Evolutionary conservation across 371 early-diverging fungal genomes (phyloP).

Genomic region (Apophysomyces sp.): DNA sequence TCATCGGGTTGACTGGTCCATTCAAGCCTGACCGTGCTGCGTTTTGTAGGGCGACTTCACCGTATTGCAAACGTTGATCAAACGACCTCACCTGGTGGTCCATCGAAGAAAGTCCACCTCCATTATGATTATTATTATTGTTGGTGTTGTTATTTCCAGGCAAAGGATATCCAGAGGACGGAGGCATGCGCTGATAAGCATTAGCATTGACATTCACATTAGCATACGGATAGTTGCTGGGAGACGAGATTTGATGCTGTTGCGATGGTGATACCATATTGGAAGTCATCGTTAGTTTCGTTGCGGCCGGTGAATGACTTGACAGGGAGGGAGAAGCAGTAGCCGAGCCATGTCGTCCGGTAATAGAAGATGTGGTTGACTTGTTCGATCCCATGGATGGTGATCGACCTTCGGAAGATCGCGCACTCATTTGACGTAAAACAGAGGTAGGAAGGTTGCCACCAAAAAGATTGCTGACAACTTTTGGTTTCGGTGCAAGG

Average conservation of each 20-base stretch:
- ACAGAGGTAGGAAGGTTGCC: slow-evolving; percentile 69
- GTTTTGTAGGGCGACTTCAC: neutral
- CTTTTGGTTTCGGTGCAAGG: slow-evolving; percentile 18
- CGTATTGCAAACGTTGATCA: slow-evolving; percentile 12
- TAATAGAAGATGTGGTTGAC: slow-evolving; percentile 5
- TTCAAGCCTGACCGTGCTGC: neutral
- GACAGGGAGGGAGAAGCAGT: slow-evolving; percentile 11
- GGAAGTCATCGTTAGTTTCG: slow-evolving; percentile 2
- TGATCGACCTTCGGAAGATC: slow-evolving; percentile 41
- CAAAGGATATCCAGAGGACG: slow-evolving; percentile 12
- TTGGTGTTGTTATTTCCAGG: too few relatives aligned
- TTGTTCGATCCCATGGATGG: slow-evolving; percentile 30
- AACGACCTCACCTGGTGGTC: slow-evolving; percentile 1
- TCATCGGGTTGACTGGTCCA: slow-evolving; percentile 13
- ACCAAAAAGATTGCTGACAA: slow-evolving; percentile 49
- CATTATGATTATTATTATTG: too few relatives aligned
- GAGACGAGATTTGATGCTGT: slow-evolving; percentile 6
- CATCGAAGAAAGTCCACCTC: neutral
- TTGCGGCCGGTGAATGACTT: slow-evolving; percentile 18
- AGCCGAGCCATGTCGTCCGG: slow-evolving; percentile 3
- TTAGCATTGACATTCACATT: too few relatives aligned
- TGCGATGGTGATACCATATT: neutral
- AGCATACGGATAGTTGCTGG: neutral
- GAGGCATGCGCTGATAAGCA: slow-evolving; percentile 9
- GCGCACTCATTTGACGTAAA: slow-evolving; percentile 63